Conservation (phyloP, 1,284 basidiomycete genomes). For the Moesziomyces parantarcticus region DNA sequence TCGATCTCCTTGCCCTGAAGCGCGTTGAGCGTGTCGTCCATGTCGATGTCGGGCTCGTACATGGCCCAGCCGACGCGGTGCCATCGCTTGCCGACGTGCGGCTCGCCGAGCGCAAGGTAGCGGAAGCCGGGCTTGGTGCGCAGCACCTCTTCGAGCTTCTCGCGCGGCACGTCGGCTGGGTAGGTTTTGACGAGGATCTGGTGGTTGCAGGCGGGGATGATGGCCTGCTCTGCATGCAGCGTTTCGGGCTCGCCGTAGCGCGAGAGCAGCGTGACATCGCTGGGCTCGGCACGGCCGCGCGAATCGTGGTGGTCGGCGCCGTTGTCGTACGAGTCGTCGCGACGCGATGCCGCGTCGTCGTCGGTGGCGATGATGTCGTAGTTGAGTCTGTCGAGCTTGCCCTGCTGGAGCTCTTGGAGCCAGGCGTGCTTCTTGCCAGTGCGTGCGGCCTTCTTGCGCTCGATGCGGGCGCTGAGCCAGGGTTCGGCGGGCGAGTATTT, state of each 20-base stretch:
- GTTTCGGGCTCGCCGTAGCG: conserved; percentile 42
- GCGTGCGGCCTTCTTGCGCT: conserved; percentile 50
- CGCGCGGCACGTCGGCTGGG: conserved; percentile 49
- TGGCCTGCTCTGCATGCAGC: conserved; percentile 39
- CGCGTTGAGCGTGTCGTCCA: conserved; percentile 44
- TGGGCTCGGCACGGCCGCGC: conserved; percentile 32
- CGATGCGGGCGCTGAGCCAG: conserved; percentile 27
- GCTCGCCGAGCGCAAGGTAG: conserved; percentile 62
- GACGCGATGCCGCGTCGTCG: conserved; percentile 3
- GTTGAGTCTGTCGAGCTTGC: conserved; percentile 55
- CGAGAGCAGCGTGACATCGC: conserved; percentile 35
- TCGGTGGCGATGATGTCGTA: conserved; percentile 46
- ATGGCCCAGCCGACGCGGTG: conserved; percentile 61
- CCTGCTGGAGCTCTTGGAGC: conserved; percentile 54
- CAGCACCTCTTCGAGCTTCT: conserved; percentile 53
- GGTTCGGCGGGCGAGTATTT: conserved; percentile 53
- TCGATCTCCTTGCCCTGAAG: conserved; percentile 53
- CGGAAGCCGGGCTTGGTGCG: conserved; percentile 51
- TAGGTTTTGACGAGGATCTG: conserved; percentile 58
- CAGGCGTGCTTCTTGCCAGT: conserved; percentile 53
- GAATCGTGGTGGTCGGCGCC: conserved; percentile 22
- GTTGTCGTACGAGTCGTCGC: conserved; percentile 15
- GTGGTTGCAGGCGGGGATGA: conserved; percentile 48
- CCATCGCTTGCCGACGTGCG: conserved; percentile 55
- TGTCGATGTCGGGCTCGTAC: conserved; percentile 54